phyloP scores from a whole-genome alignment of 2,329 filamentous ascomycete species.

The Daldinia sp. region DNA sequence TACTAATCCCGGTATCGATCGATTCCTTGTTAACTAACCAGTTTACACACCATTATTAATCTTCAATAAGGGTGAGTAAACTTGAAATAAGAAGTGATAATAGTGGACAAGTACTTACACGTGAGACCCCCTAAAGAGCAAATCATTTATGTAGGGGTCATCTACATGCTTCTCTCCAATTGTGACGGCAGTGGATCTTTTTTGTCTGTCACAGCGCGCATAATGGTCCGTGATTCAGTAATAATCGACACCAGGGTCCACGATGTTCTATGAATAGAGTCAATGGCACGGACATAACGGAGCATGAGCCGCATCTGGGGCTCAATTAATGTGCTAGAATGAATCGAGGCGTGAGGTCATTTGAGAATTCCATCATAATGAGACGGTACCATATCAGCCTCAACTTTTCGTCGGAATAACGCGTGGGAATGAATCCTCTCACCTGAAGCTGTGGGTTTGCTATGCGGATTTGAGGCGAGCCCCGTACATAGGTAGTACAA shows the following conservation, averaged over 20 bases:
- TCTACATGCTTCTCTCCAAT: background rate
- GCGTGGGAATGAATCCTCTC: slow-evolving; percentile 20
- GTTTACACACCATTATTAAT: slow-evolving; percentile 4
- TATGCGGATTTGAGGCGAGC: slow-evolving; percentile 6
- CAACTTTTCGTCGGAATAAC: slow-evolving; percentile 19
- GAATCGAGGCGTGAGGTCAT: slow-evolving; percentile 16
- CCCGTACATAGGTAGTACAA: background rate
- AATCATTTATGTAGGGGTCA: background rate
- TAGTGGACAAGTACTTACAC: background rate
- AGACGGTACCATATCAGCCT: slow-evolving; percentile 31
- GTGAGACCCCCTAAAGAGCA: background rate
- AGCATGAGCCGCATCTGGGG: slow-evolving; percentile 37
- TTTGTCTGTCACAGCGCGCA: slow-evolving; percentile 23
- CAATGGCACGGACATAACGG: slow-evolving; percentile 23
- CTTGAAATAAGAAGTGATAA: slow-evolving; percentile 2
- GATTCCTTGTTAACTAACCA: slow-evolving; percentile 16
- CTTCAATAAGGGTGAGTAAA: slow-evolving; percentile 1
- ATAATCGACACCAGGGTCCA: slow-evolving; percentile 23
- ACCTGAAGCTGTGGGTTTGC: slow-evolving; percentile 11
- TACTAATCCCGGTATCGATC: slow-evolving; percentile 20
- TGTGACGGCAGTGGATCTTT: background rate
- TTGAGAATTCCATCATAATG: slow-evolving; percentile 23
- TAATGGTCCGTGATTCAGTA: slow-evolving; percentile 24
- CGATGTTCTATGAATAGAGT: slow-evolving; percentile 38
- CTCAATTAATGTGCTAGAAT: slow-evolving; percentile 18